These are phyloP conservation scores for Tympanopsis confertula DNA, from an alignment of 2,329 filamentous ascomycete genomes.

Conservation along the genomic window DNA sequence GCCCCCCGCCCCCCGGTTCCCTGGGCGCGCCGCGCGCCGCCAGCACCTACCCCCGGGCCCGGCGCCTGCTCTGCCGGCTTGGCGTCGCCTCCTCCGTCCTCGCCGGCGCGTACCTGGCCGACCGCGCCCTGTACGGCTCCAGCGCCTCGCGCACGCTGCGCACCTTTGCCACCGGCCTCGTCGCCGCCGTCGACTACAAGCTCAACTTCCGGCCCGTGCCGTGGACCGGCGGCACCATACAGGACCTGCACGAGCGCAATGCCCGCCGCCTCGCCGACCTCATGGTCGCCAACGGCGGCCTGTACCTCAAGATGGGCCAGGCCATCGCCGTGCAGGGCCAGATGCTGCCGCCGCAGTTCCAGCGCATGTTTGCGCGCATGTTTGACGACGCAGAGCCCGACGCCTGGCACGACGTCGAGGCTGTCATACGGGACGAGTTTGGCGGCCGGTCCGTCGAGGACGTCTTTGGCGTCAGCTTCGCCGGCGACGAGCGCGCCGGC, in stretches of 20 bases:
- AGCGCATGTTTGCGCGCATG: constrained; percentile 57
- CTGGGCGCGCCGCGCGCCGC: too few species aligned
- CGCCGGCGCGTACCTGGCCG: constrained; percentile 28
- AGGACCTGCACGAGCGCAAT: constrained; percentile 47
- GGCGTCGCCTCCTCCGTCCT: too few species aligned
- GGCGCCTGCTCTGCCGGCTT: too few species aligned
- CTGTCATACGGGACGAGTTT: constrained; percentile 55
- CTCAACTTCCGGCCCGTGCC: constrained; percentile 52
- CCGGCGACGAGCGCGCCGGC: constrained; percentile 14
- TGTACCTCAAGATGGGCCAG: constrained; percentile 63
- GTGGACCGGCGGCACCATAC: constrained; percentile 2
- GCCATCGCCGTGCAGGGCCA: constrained; percentile 63
- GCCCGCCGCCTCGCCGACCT: constrained; percentile 52
- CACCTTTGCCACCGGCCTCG: constrained; percentile 45
- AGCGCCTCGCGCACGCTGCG: constrained; percentile 44
- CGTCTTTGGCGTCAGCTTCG: constrained; percentile 38
- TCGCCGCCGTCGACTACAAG: constrained; percentile 58
- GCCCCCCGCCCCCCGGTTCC: too few species aligned
- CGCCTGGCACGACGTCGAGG: constrained; percentile 49
- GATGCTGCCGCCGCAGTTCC: constrained; percentile 54
- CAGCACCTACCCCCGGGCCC: too few species aligned
- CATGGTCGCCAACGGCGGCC: constrained; percentile 50
- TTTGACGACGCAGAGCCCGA: constrained; percentile 64
- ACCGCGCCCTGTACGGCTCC: constrained; percentile 47
- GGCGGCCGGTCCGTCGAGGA: constrained; percentile 39